Percentiles rank a stretch among this genome's conserved stretches.
Conservation (phyloP, 1,284 basidiomycete genomes). For the Boletellus deceptivus region DNA sequence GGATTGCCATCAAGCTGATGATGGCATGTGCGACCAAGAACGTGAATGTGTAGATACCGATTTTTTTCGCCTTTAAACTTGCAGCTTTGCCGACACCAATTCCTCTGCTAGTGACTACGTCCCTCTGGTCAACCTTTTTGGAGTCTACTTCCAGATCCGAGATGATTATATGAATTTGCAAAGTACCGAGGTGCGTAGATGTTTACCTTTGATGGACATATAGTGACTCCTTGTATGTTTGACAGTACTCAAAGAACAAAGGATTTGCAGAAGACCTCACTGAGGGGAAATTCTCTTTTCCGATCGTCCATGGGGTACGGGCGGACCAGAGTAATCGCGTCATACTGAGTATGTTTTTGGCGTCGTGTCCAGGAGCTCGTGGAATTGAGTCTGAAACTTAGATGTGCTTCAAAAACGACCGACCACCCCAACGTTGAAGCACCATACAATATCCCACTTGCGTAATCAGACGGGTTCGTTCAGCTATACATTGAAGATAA, state of each 20-base stretch:
- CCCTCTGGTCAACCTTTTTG: conserved; percentile 91
- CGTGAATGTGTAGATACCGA: conserved; percentile 53
- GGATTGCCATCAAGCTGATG: conserved; percentile 95
- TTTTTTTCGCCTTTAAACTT: neutral
- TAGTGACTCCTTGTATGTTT: neutral
- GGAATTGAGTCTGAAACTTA: conserved; percentile 30
- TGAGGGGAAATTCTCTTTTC: conserved; percentile 97
- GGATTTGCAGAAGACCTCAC: conserved; percentile 94
- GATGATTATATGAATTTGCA: conserved; percentile 98
- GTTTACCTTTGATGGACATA: too few species aligned
- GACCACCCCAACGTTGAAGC: conserved; percentile 74
- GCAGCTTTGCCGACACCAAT: neutral
- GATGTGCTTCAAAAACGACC: conserved; percentile 90
- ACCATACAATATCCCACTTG: conserved; percentile 78
- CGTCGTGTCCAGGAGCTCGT: neutral
- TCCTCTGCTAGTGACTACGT: conserved; percentile 70
- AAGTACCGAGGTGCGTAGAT: conserved; percentile 75
- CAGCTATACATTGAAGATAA: conserved; percentile 61
- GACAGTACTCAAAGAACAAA: conserved; percentile 86
- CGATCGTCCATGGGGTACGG: conserved; percentile 86
- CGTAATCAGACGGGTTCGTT: conserved; percentile 66
- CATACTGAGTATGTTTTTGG: conserved; percentile 69
- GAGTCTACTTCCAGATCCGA: conserved; percentile 93
- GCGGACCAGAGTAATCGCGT: conserved; percentile 72
- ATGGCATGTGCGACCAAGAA: conserved; percentile 79